Base-by-base conservation (phyloP, 164 flowering plant species). In the Chimonanthus salicifolius region DNA sequence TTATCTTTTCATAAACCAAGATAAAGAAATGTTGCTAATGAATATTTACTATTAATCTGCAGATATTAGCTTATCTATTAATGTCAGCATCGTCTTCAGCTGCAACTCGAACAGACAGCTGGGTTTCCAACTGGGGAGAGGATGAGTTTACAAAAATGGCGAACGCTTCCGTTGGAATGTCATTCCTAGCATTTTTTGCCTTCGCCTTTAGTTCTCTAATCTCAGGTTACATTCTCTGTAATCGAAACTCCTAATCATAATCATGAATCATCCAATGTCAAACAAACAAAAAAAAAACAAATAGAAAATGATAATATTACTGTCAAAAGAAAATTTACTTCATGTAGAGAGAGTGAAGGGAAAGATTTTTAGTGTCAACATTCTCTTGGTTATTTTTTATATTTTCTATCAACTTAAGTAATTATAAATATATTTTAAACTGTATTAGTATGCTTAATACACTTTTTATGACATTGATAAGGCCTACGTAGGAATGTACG, bases 41-140 rank as follows among this genome's bases (percentile, higher is more conserved):
- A 33, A 33, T 54, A 54, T 54, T 15, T 13, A n/a, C 4, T 13
- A 10, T 10, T 54, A 54, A 13, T n/a, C 60, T 65, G 82, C 90
- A 92, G 99, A 77, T 87, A 66, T 76, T 94, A 51, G 90, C 99
- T 9, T 94, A 94, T 83, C 92, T 94, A 49, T 72, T 94, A 73
- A 84, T 92, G 71, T 94, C 99, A 16, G 90, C 99, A 67, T 85
- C 99, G 51, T 91, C 99, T 3, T 80, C 97, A 0, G 90, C 97
- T 9, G 99, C 97, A 33, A 84, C 97, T 3, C 82, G 97, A 65
- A 94, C 89, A 45, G 88, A 85, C 64, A 90, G 86, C 73, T 91
- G 95, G 97, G 80, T 81, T 65, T 74, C 87, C 6, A 89, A 91
- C 48, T 94, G 97, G 97, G 98, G 99, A 9, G 88, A 85, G 71